Evolutionary conservation across 441 rosid species (phyloP).

Genomic region (Croton setiger): DNA sequence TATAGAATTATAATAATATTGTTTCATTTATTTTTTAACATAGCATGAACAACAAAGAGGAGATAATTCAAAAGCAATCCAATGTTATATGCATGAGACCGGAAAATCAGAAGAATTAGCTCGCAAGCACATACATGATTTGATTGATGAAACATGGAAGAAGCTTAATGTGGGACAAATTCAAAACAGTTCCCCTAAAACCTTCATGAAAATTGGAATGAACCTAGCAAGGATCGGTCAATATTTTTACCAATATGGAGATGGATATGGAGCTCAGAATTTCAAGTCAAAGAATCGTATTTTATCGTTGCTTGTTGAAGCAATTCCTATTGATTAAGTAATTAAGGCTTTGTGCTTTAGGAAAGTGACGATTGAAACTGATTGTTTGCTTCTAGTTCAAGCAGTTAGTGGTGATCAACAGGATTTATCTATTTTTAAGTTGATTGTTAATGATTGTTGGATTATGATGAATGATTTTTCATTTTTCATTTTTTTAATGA

Average conservation of each 20-base stretch:
- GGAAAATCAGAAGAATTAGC: conserved; percentile 2
- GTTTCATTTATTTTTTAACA: neutral
- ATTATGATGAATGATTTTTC: no score
- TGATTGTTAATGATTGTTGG: no score
- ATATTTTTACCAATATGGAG: conserved; percentile 14
- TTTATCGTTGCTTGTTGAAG: conserved; percentile 7
- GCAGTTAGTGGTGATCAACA: no score
- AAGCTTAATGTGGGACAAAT: neutral
- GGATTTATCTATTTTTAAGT: no score
- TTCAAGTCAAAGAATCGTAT: neutral
- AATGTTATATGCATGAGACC: conserved; percentile 11
- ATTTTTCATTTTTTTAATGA: no score
- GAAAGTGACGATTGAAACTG: no score
- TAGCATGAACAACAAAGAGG: conserved; percentile 11
- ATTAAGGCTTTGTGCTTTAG: no score
- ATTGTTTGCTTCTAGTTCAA: no score
- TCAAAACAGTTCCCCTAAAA: neutral
- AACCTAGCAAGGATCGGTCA: conserved; percentile 9
- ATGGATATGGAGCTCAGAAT: conserved; percentile 18
- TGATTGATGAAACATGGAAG: conserved; percentile 14
- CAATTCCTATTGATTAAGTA: conserved; percentile 4
- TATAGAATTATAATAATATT: neutral
- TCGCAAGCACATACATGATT: neutral
- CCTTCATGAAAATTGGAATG: neutral
- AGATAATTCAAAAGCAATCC: conserved; percentile 13